Evolutionary conservation across 139 green algal genomes (phyloP), one percentile per base, ranked within the genome.

Genomic region (Spirogloea muscicola): DNA sequence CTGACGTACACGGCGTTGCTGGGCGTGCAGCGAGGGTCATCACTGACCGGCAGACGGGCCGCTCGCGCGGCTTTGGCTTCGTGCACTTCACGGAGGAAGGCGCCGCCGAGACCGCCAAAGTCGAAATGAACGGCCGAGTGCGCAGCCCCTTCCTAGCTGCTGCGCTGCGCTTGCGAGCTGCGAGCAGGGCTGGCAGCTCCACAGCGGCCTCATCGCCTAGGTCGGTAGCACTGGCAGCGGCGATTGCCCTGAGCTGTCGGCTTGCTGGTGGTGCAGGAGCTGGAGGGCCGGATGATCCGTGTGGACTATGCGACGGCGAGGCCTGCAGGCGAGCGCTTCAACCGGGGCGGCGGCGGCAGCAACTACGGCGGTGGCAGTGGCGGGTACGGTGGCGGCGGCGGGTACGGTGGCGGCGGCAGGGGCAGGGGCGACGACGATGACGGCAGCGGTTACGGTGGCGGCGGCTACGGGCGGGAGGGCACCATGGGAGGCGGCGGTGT

Each of bases 71-170:
- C 6, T 68, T 68, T 33, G 59, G 59, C 5, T 68, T 68, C 27
- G 27, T 68, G 4, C 37, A 43, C 43, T 68, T 68, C 27, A 55
- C 59, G 5, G 42, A 68, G 29, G 25, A 18, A 6, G 59, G 48
- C 5, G 4, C 59, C 18, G 59, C 59, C 10, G 5, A 33, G 9
- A 5, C 59, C 43, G 59, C 59, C 27, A 58, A 51, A 27, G 33
- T 51, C 29, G 10, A 68, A 7, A 68, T 68, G 59, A 36, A 68
- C 27, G 59, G 59, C 3, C 3, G 59, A 68, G 59, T 68, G n/a
- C n/a, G n/a, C n/a, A n/a, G n/a, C n/a, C n/a, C n/a, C n/a, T n/a
- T n/a, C n/a, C n/a, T n/a, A n/a, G n/a, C n/a, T n/a, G n/a, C n/a
- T n/a, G n/a, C n/a, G n/a, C n/a, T n/a, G n/a, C n/a, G n/a, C n/a